These are phyloP conservation scores for Globisporangium carolinianum DNA, from an alignment of 352 stramenopile genomes.

Conservation along the genomic window DNA sequence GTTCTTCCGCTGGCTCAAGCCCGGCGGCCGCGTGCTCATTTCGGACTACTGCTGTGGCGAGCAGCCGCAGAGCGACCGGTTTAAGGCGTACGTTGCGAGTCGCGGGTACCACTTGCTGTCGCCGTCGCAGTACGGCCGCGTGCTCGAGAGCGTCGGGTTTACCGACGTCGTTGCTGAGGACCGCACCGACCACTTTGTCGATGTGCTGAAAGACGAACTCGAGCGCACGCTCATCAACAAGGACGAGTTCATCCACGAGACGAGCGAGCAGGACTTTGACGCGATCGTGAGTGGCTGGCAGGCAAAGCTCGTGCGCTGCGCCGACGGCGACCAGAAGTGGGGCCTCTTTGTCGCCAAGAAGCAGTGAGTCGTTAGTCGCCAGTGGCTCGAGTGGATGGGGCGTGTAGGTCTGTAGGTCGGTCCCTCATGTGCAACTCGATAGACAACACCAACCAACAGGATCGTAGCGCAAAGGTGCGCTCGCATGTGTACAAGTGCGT, in stretches of 20 bases:
- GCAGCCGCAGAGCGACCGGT: conserved; percentile 36
- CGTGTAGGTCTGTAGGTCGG: too few species aligned
- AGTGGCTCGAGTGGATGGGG: too few species aligned
- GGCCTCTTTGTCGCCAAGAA: conserved; percentile 67
- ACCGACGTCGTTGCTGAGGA: conserved; percentile 47
- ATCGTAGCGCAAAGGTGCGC: too few species aligned
- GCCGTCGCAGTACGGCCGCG: conserved; percentile 44
- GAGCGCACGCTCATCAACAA: conserved; percentile 45
- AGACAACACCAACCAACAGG: too few species aligned
- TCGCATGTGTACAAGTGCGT: too few species aligned
- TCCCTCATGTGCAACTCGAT: too few species aligned
- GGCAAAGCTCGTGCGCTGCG: conserved; percentile 57
- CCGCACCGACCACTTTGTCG: conserved; percentile 59
- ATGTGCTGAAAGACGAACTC: conserved; percentile 59
- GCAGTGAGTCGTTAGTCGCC: conserved; percentile 12
- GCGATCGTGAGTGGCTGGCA: conserved; percentile 68
- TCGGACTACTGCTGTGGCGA: conserved; percentile 62
- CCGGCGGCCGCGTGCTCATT: conserved; percentile 34
- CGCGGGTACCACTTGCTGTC: conserved; percentile 66
- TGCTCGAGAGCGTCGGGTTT: conserved; percentile 48
- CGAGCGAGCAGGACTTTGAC: conserved; percentile 54
- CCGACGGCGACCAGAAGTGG: conserved; percentile 69
- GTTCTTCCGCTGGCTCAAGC: conserved; percentile 37
- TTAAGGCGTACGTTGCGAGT: conserved; percentile 48
- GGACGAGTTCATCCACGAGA: conserved; percentile 61